A percentile compares a stretch with the other conserved stretches of the same genome.
These are phyloP conservation scores for Phytopythium vexans DNA, from an alignment of 352 stramenopile species.

Conservation along the genomic window DNA sequence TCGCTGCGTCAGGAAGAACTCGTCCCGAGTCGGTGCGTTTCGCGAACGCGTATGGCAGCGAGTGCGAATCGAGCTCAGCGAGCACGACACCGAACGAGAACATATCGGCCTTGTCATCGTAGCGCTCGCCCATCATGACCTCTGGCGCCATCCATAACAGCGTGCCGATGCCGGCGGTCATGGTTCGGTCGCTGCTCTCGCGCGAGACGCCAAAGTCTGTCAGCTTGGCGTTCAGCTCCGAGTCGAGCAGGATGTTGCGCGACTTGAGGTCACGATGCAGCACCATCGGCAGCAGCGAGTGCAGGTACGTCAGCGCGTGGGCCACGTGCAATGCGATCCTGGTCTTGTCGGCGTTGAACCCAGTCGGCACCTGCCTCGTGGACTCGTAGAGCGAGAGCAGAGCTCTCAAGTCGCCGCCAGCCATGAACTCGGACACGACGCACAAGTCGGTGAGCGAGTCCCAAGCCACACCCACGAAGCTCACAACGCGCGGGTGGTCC, in stretches of 20 bases:
- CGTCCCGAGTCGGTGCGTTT: constrained; percentile 21
- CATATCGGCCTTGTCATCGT: constrained; percentile 44
- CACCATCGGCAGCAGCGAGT: constrained; percentile 38
- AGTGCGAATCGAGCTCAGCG: constrained; percentile 42
- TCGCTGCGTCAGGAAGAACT: constrained; percentile 27
- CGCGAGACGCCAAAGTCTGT: constrained; percentile 57
- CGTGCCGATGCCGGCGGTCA: constrained; percentile 45
- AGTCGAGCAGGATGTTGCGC: constrained; percentile 12
- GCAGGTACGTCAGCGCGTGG: constrained; percentile 42
- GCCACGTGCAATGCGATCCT: constrained; percentile 44
- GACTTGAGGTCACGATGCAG: constrained; percentile 19
- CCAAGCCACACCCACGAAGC: constrained; percentile 12
- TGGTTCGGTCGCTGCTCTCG: constrained; percentile 30
- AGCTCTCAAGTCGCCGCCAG: constrained; percentile 14
- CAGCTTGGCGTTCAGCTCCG: constrained; percentile 43
- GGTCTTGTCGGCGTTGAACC: constrained; percentile 48
- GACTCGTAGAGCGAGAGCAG: constrained; percentile 30
- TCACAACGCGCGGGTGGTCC: constrained; percentile 13
- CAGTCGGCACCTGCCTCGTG: constrained; percentile 13
- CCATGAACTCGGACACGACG: constrained; percentile 26
- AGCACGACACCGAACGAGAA: constrained; percentile 53
- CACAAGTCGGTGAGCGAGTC: constrained; percentile 20
- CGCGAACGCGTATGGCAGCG: constrained; percentile 36
- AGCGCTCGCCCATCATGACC: constrained; percentile 41
- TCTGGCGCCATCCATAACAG: constrained; percentile 56